phyloP scores from a whole-genome alignment of 306 rosid species.

The Herpetospermum pedunculosum region DNA sequence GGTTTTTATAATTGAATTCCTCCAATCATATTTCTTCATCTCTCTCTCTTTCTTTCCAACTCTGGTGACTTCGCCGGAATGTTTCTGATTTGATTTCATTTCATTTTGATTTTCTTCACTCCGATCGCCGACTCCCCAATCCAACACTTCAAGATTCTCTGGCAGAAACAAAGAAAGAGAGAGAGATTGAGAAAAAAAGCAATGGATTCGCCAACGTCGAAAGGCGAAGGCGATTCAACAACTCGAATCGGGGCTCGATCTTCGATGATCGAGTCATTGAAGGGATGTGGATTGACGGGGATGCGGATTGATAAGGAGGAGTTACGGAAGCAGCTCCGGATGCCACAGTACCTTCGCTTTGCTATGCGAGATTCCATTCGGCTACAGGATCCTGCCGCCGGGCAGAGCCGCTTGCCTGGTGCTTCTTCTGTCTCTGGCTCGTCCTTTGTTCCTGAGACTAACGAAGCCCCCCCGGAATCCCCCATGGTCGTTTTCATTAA shows the following conservation, averaged over 20 bases:
- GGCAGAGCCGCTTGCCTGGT: constrained; percentile 32
- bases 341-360: constrained; percentile 71
- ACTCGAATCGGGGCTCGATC: constrained; percentile 36
- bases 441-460: neutral
- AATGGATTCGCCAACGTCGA: constrained; percentile 6
- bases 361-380: constrained; percentile 90
- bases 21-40: neutral
- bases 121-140: neutral
- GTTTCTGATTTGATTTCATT: neutral
- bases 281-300: constrained; percentile 60
- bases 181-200: neutral
- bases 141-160: neutral
- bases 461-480: constrained; percentile 23
- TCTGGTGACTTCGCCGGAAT: neutral
- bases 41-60: neutral
- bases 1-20: neutral
- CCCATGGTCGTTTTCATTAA: constrained; percentile 89
- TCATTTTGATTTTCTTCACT: neutral
- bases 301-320: constrained; percentile 67
- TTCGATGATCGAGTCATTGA: constrained; percentile 52
- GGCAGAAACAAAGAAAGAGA: neutral
- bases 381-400: constrained; percentile 47
- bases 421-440: constrained; percentile 6
- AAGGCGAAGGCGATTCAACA: constrained; percentile 18
- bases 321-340: constrained; percentile 43